Conservation (phyloP, 164 flowering plant species). For the Liquidambar formosana region DNA sequence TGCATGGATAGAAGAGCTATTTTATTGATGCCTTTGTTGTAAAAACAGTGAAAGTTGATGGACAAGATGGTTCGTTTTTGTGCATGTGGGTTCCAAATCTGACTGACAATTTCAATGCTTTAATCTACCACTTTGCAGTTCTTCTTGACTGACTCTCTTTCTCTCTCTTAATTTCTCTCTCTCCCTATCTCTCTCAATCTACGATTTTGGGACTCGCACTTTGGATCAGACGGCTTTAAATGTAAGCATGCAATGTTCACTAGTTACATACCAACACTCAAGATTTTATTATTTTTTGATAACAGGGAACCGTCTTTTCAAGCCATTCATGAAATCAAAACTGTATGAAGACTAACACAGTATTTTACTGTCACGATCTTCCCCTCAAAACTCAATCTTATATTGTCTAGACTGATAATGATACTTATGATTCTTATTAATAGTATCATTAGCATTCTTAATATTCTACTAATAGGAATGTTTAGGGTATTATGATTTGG, state of each 20-base stretch:
- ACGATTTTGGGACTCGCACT: neutral
- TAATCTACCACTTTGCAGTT: neutral
- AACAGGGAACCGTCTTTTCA: no score
- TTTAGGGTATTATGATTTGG: no score
- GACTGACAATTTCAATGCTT: neutral
- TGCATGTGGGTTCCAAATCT: conserved; percentile 21
- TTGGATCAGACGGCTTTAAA: conserved; percentile 5
- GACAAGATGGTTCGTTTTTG: conserved; percentile 21
- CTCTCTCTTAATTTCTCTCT: neutral
- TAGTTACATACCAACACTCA: neutral
- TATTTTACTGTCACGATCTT: no score
- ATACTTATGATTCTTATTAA: no score
- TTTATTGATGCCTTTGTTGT: neutral
- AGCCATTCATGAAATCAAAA: no score
- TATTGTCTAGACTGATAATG: no score
- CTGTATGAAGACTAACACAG: no score
- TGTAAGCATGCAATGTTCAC: conserved; percentile 6
- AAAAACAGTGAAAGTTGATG: neutral
- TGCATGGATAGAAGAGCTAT: conserved; percentile 1
- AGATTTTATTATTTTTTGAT: no score
- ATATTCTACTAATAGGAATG: no score
- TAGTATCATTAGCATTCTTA: no score
- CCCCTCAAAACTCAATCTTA: no score
- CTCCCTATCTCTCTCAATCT: neutral
- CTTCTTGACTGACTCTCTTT: neutral